phyloP scores from a whole-genome alignment of 176 grass and related monocot genomes.

The Hsuehochloa calcarea region DNA sequence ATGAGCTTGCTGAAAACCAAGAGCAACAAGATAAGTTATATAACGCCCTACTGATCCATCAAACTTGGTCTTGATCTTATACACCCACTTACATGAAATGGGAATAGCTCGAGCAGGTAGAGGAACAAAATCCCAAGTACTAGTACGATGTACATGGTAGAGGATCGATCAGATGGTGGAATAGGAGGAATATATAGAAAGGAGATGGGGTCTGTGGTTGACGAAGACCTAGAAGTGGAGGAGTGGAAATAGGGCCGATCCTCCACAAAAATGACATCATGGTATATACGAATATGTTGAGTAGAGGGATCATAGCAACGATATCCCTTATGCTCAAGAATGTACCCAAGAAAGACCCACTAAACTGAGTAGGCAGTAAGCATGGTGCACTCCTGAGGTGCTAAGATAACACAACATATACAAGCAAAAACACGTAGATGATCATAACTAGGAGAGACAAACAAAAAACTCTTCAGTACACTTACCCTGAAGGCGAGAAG shows the following conservation, averaged over 20 bases:
- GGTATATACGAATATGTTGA: neutral
- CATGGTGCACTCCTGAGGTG: neutral
- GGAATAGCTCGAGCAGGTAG: too few species aligned
- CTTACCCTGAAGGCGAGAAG: neutral
- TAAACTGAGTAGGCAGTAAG: neutral
- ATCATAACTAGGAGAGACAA: neutral
- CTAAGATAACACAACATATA: neutral
- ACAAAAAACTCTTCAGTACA: too few species aligned
- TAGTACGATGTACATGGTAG: too few species aligned
- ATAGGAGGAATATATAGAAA: neutral
- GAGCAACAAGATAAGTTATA: too few species aligned
- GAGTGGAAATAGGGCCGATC: neutral
- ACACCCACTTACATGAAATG: too few species aligned
- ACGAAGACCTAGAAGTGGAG: neutral
- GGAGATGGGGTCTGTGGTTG: neutral
- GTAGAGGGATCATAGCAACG: neutral
- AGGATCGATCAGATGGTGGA: neutral
- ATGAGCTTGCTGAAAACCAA: too few species aligned
- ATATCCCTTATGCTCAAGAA: neutral
- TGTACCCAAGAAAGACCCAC: neutral
- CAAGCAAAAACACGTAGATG: neutral
- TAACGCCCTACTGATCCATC: too few species aligned
- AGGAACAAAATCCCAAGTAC: too few species aligned
- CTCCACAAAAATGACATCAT: neutral
- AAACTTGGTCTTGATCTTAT: too few species aligned